phyloP scores from a whole-genome alignment of 1,284 basidiomycete species.

The Anthracocystis setariae region DNA sequence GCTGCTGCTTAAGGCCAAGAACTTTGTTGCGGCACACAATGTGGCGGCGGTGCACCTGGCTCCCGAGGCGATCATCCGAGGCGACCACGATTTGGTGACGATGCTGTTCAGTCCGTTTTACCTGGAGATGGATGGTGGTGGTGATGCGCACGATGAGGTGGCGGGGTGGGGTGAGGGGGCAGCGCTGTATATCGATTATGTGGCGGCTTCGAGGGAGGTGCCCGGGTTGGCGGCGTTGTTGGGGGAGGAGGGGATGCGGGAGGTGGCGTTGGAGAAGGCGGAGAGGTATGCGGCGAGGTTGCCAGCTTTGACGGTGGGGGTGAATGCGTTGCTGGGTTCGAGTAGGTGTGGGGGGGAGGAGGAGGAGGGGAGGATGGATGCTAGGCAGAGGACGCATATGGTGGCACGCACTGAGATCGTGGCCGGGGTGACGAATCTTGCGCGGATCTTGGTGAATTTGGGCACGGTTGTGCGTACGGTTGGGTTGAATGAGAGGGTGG shows the following conservation, averaged over 20 bases:
- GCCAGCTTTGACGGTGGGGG: constrained; percentile 72
- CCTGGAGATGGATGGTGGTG: constrained; percentile 74
- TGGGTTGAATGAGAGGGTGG: background rate
- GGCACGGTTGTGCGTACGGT: background rate
- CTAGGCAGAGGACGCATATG: constrained; percentile 73
- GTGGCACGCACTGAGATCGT: constrained; percentile 81
- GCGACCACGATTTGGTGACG: constrained; percentile 79
- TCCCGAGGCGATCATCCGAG: constrained; percentile 85
- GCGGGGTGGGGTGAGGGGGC: constrained; percentile 65
- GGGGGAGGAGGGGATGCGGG: constrained; percentile 58
- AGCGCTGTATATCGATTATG: constrained; percentile 59
- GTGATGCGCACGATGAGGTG: constrained; percentile 60
- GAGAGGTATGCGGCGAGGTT: constrained; percentile 73
- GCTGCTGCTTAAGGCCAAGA: constrained; percentile 77
- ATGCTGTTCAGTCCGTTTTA: constrained; percentile 79
- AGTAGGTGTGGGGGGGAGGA: background rate
- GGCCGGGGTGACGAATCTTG: constrained; percentile 71
- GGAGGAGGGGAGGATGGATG: constrained; percentile 3
- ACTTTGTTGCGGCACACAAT: constrained; percentile 80
- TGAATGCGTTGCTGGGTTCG: constrained; percentile 61
- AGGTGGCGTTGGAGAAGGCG: constrained; percentile 32
- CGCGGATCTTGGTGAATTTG: constrained; percentile 33
- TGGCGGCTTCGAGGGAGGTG: constrained; percentile 72
- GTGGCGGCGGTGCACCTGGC: constrained; percentile 84
- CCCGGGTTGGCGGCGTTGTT: constrained; percentile 71